phyloP scores from a whole-genome alignment of 495 filamentous ascomycete species.

The Neurospora discreta region DNA sequence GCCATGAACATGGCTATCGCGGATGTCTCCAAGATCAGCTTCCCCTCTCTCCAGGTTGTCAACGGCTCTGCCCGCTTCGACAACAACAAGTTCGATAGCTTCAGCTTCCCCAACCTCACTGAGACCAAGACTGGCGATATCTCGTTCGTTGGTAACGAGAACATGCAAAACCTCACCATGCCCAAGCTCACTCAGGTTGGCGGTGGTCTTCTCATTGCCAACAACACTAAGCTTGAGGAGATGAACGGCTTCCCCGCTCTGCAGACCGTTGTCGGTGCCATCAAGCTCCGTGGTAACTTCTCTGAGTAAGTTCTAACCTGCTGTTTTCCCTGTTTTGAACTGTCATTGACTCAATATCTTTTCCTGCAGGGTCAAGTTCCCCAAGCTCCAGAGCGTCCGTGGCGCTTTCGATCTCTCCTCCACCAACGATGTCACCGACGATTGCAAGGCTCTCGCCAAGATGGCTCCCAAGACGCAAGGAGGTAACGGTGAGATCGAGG shows the following conservation, averaged over 20 bases:
- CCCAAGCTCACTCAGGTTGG: constrained; percentile 53
- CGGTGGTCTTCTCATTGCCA: constrained; percentile 72
- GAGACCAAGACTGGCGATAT: constrained; percentile 53
- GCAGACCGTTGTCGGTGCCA: constrained; percentile 62
- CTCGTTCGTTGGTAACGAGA: constrained; percentile 66
- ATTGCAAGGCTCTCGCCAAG: constrained; percentile 37
- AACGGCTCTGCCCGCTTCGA: constrained; percentile 77
- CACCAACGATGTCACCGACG: constrained; percentile 47
- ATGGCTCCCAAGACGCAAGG: constrained; percentile 25
- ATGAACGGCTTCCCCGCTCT: constrained; percentile 59
- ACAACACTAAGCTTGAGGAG: constrained; percentile 62
- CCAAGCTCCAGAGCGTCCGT: constrained; percentile 58
- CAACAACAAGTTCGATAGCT: constrained; percentile 57
- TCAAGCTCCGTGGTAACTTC: constrained; percentile 84
- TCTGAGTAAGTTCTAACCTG: constrained; percentile 50
- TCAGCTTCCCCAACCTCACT: constrained; percentile 74
- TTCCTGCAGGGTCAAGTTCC: constrained; percentile 51
- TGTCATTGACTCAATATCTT: neutral
- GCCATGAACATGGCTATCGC: constrained; percentile 79
- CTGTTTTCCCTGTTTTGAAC: neutral
- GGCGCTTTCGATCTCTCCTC: constrained; percentile 82
- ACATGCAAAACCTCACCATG: constrained; percentile 68
- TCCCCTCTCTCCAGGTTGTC: constrained; percentile 67
- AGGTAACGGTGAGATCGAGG: constrained; percentile 43
- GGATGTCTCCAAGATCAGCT: constrained; percentile 61